Percentiles rank a stretch among this genome's conserved stretches.
Evolutionary conservation across 75 land plant species (phyloP).

Genomic region (Cunninghamia lanceolata): DNA sequence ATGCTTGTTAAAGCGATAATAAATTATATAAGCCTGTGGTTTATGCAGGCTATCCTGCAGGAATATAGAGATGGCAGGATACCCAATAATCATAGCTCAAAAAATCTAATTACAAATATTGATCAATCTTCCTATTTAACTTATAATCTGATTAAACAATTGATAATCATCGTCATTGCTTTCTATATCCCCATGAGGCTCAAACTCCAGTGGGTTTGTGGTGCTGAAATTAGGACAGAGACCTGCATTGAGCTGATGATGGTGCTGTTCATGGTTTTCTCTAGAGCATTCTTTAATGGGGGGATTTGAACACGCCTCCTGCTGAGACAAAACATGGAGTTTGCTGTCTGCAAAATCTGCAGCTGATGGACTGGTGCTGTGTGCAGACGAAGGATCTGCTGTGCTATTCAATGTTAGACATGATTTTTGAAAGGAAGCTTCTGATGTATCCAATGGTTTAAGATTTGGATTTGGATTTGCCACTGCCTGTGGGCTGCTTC

Average conservation of each 20-base stretch:
- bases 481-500: background rate
- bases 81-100: conserved; percentile 6
- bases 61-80: conserved; percentile 3
- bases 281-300: background rate
- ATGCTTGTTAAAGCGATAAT: conserved; percentile 3
- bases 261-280: background rate
- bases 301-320: background rate
- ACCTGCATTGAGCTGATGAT: background rate
- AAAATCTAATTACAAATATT: background rate
- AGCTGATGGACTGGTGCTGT: conserved; percentile 7
- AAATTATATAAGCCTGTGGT: conserved; percentile 3
- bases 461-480: background rate
- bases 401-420: conserved; percentile 12
- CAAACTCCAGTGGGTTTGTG: background rate
- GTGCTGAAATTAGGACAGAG: conserved; percentile 1
- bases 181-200: conserved; percentile 3
- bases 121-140: background rate
- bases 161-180: conserved; percentile 6
- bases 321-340: background rate
- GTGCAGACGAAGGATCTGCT: conserved; percentile 6
- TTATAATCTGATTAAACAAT: conserved; percentile 7
- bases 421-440: conserved; percentile 12
- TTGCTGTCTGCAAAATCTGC: conserved; percentile 13
- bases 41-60: background rate
- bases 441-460: conserved; percentile 10